Conservation (phyloP, 83 land plant genomes). For the Picea mariana region DNA sequence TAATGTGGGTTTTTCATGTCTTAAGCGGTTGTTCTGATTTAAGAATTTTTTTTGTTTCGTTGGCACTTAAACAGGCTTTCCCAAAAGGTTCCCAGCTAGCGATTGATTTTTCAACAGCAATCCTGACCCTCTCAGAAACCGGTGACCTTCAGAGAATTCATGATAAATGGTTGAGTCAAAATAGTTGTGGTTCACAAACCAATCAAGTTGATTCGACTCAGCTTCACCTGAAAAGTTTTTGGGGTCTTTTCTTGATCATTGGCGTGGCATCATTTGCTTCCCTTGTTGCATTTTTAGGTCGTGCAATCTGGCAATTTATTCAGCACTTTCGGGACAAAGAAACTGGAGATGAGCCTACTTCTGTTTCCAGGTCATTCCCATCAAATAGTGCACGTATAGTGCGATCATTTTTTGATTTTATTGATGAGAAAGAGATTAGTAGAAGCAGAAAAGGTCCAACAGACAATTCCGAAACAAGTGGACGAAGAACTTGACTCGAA, state of each 20-base stretch:
- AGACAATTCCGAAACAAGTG: too few species aligned
- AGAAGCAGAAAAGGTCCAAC: too few species aligned
- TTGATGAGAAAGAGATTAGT: too few species aligned
- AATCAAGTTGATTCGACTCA: constrained; percentile 14
- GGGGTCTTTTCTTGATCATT: constrained; percentile 39
- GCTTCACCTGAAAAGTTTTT: constrained; percentile 34
- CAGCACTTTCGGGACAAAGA: neutral
- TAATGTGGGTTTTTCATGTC: neutral
- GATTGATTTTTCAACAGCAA: constrained; percentile 38
- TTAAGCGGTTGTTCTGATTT: too few species aligned
- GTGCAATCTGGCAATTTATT: constrained; percentile 21
- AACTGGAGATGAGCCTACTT: neutral
- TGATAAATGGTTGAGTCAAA: constrained; percentile 30
- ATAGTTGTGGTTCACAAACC: constrained; percentile 15
- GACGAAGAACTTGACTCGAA: too few species aligned
- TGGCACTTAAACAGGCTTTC: constrained; percentile 28
- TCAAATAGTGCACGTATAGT: too few species aligned
- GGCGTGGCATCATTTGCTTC: constrained; percentile 22
- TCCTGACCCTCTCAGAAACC: constrained; percentile 31
- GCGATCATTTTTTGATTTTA: too few species aligned
- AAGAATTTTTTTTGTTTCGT: too few species aligned
- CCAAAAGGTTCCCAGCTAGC: constrained; percentile 36
- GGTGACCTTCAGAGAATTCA: constrained; percentile 42
- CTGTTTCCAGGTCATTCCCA: neutral
- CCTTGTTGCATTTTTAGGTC: constrained; percentile 19